Percentiles rank a stretch among this genome's conserved stretches.
These are phyloP conservation scores for Vitellaria paradoxa DNA, from an alignment of 179 eudicot species.

Conservation along the genomic window DNA sequence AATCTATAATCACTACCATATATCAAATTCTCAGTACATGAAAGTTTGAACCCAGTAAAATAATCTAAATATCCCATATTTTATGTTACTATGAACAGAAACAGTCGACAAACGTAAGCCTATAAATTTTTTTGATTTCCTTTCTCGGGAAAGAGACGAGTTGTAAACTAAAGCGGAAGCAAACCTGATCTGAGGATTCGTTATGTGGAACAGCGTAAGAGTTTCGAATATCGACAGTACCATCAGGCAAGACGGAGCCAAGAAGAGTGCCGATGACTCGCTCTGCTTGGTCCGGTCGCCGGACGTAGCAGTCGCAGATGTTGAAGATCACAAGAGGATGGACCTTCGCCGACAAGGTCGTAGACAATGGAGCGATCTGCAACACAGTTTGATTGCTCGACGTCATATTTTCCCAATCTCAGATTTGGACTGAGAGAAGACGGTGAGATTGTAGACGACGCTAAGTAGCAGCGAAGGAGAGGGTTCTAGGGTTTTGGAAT, in stretches of 20 bases:
- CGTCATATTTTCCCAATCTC: conserved; percentile 40
- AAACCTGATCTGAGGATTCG: conserved; percentile 87
- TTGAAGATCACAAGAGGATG: conserved; percentile 91
- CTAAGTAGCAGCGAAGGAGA: background rate
- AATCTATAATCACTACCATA: background rate
- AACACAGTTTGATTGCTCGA: conserved; percentile 54
- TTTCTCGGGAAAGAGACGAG: background rate
- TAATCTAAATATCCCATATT: background rate
- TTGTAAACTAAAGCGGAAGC: background rate
- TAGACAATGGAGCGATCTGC: conserved; percentile 43
- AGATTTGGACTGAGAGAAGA: background rate
- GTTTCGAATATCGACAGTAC: conserved; percentile 82
- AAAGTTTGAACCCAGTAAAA: background rate
- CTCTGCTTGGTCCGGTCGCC: conserved; percentile 92
- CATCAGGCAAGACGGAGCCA: conserved; percentile 80
- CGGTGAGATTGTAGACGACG: background rate
- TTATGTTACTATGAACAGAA: background rate
- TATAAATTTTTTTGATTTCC: background rate
- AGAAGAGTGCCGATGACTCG: conserved; percentile 92
- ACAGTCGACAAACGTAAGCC: background rate
- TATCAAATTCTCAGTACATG: background rate
- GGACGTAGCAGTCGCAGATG: conserved; percentile 79
- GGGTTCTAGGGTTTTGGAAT: conserved; percentile 20
- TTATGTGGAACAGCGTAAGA: conserved; percentile 92
- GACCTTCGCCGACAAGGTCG: conserved; percentile 57